A percentile compares a stretch with the other conserved stretches of the same genome.
Evolutionary conservation across 129 eudicot species (phyloP).

Genomic region (Daucus carota): DH1_v3.0 NC_030381.2:36328001-36328500

Average conservation of each 20-base stretch:
- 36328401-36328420: conserved; percentile 19
- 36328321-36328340: conserved; percentile 58
- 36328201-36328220: neutral
- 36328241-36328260: neutral
- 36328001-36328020: neutral
- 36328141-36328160: too few species aligned
- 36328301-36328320: conserved; percentile 76
- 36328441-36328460: conserved; percentile 14
- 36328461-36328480: neutral
- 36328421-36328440: conserved; percentile 20
- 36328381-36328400: conserved; percentile 45
- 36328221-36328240: neutral
- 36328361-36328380: conserved; percentile 57
- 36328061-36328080: neutral
- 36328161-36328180: neutral
- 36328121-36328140: neutral
- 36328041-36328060: neutral
- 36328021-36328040: neutral
- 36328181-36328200: neutral
- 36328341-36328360: conserved; percentile 70
- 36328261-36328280: too few species aligned
- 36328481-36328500: neutral
- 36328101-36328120: neutral
- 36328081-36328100: neutral
- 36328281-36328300: neutral